Percentiles rank a stretch among this genome's conserved stretches.
These are phyloP conservation scores for Conringia planisiliqua DNA, from an alignment of 345 rosid species.

Conservation along the genomic window DNA sequence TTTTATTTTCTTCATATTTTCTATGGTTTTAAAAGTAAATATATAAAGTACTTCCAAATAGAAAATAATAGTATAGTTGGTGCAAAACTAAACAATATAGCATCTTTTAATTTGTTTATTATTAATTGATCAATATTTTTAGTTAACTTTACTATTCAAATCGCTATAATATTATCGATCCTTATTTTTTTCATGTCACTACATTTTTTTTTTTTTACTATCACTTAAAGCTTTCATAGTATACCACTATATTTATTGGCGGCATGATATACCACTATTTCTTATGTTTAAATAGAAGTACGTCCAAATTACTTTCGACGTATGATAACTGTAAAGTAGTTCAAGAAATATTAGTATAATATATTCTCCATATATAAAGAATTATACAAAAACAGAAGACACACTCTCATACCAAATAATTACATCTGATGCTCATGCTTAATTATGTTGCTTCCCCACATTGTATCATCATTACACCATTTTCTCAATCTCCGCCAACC, in stretches of 20 bases:
- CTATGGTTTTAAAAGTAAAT: not conserved
- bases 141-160: not conserved
- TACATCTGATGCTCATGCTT: conserved; percentile 62
- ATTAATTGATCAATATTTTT: not conserved
- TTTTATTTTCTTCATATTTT: not conserved
- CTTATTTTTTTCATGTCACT: not conserved
- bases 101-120: too few species aligned
- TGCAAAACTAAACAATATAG: not conserved
- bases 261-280: not conserved
- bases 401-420: conserved; percentile 56
- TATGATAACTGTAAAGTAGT: not conserved
- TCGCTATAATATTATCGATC: not conserved
- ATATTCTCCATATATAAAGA: not conserved
- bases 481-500: conserved; percentile 13
- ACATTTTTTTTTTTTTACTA: not conserved
- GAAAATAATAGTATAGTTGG: not conserved
- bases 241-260: not conserved
- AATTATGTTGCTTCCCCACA: conserved; percentile 67
- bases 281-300: not conserved
- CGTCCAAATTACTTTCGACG: not conserved
- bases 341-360: not conserved
- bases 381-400: conserved; percentile 12
- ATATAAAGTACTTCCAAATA: not conserved
- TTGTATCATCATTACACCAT: conserved; percentile 3
- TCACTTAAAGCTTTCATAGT: not conserved